A percentile compares a stretch with the other conserved stretches of the same genome.
Conservation (phyloP, 805 yeast species). For the Teunomyces aglyptinius region DNA sequence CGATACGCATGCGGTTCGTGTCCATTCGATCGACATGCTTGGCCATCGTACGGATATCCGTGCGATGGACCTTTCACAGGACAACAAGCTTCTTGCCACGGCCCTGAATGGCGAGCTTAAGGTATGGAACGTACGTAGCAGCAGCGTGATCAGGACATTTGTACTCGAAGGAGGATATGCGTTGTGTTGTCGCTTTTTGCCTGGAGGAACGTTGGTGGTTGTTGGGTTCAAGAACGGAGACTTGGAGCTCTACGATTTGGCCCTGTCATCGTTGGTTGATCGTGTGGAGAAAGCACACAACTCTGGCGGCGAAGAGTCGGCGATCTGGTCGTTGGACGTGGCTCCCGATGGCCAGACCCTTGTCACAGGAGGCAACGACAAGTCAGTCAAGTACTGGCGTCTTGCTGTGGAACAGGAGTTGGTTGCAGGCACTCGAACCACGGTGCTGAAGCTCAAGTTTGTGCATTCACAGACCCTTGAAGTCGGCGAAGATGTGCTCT, state of each 20-base stretch:
- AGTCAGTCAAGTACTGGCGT: constrained; percentile 86
- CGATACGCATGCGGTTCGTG: constrained; percentile 45
- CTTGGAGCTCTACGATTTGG: constrained; percentile 80
- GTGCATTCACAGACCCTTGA: constrained; percentile 80
- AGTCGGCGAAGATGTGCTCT: constrained; percentile 78
- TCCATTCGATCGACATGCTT: constrained; percentile 61
- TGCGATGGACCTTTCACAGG: constrained; percentile 77
- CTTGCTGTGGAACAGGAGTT: constrained; percentile 62
- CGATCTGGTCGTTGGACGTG: constrained; percentile 89
- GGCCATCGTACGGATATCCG: constrained; percentile 94
- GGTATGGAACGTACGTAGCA: constrained; percentile 78
- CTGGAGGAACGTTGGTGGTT: constrained; percentile 86
- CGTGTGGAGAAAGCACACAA: constrained; percentile 67
- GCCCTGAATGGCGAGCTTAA: constrained; percentile 90
- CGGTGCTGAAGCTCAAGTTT: constrained; percentile 54
- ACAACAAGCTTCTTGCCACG: constrained; percentile 76
- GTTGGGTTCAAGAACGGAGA: constrained; percentile 88
- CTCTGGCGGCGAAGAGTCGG: constrained; percentile 41
- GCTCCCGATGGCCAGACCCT: constrained; percentile 81
- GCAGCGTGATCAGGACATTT: constrained; percentile 78
- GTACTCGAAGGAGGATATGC: constrained; percentile 76
- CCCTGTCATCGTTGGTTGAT: constrained; percentile 72
- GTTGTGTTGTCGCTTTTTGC: constrained; percentile 73
- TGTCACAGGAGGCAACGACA: constrained; percentile 94
- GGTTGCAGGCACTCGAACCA: constrained; percentile 65